Evolutionary conservation across 805 yeast genomes (phyloP), one percentile per base, ranked within the genome.

Genomic region (Candida coquimbonensis): DNA sequence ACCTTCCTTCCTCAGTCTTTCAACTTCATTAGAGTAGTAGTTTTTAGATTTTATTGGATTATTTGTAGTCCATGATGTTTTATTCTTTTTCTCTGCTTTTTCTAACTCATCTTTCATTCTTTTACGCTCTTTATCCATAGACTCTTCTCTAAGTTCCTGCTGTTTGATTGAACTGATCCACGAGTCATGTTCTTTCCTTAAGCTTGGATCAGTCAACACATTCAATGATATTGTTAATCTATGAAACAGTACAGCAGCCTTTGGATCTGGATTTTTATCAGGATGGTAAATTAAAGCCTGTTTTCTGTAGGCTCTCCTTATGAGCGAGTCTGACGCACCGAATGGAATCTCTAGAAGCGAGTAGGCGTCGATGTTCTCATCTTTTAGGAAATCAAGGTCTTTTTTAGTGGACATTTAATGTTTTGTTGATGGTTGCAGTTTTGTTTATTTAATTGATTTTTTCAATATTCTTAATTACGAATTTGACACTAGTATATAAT

Each of bases 171-270:
- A 41, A 1, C 27, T 35, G 1, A 53, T 29, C 63, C 63, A 59
- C 11, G 13, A 36, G 67, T 93, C 98, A 64, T 91, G 91, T 6
- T 82, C 62, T 36, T 80, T 83, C 69, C 97, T 83, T 70, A 87
- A 87, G 56, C 84, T 80, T 14, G 79, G 69, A 62, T 88, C 96
- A 16, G 84, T 77, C 50, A 91, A 72, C 14, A 90, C 73, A 65
- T 87, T 96, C 63, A 93, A 74, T 1, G 97, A 95, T 48, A 79
- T 77, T 1, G 91, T 81, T 55, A 88, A 75, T 59, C 83, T 91
- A 67, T 90, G 91, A 68, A 90, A 90, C 68, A 82, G 87, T 59
- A 87, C 95, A 34, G 91, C 93, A 9, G 96, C 96, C 61, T 88
- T 96, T 37, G 81, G 83, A 11, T 82, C 72, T 46, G 87, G 78